These are phyloP conservation scores for Porphyra umbilicalis DNA, from an alignment of 31 red algal species.

Conservation along the genomic window DNA sequence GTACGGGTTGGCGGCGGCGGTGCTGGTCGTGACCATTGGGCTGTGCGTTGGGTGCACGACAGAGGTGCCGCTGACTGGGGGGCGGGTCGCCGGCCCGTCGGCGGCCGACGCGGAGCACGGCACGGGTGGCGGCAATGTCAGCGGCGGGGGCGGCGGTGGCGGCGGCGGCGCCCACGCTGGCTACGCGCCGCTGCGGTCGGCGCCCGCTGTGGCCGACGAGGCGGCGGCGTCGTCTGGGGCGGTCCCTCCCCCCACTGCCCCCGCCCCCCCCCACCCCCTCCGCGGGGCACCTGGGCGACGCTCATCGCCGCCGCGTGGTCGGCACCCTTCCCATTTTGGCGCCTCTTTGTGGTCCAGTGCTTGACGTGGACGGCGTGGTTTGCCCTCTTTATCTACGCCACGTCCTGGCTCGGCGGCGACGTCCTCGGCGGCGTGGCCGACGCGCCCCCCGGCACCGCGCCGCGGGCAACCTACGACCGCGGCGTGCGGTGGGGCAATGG, in stretches of 20 bases:
- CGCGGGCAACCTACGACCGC: conserved; percentile 38
- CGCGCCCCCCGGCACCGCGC: conserved; percentile 7
- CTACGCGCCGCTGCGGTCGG: neutral
- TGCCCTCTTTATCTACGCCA: conserved; percentile 66
- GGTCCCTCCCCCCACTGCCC: neutral
- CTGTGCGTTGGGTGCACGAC: neutral
- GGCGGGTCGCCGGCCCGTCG: neutral
- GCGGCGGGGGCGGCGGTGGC: neutral
- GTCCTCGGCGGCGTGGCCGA: conserved; percentile 42
- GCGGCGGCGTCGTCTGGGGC: neutral
- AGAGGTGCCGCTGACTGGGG: neutral
- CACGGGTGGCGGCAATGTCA: neutral
- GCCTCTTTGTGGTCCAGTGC: conserved; percentile 63
- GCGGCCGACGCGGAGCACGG: neutral
- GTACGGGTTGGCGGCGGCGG: conserved; percentile 29
- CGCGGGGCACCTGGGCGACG: neutral
- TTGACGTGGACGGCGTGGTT: conserved; percentile 80
- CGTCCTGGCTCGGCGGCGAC: conserved; percentile 69
- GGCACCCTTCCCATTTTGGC: conserved; percentile 63
- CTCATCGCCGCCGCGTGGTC: conserved; percentile 3
- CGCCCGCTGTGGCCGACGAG: neutral
- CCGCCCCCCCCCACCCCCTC: neutral
- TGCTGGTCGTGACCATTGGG: conserved; percentile 24
- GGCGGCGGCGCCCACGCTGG: neutral
- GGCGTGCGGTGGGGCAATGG: conserved; percentile 72